A percentile compares a stretch with the other conserved stretches of the same genome.
phyloP scores from a whole-genome alignment of 352 stramenopile species.

The Phytophthora pini region DNA sequence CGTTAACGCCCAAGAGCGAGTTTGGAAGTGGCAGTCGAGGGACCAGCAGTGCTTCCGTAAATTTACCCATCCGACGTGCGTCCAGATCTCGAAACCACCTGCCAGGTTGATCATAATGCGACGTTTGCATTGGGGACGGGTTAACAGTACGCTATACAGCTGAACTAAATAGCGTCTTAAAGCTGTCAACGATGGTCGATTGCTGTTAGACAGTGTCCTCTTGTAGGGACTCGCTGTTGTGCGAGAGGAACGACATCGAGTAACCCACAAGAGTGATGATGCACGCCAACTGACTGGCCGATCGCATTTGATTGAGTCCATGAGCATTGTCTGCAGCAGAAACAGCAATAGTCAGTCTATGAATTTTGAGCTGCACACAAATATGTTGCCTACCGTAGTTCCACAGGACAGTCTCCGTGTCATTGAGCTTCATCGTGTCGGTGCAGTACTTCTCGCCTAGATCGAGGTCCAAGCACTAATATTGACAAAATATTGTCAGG shows the following conservation, averaged over 20 bases:
- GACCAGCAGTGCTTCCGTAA: too few species aligned
- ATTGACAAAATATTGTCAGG: neutral
- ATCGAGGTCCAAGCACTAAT: slow-evolving; percentile 51
- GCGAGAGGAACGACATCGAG: slow-evolving; percentile 55
- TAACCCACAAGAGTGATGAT: slow-evolving; percentile 55
- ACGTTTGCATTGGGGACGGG: neutral
- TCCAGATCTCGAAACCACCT: neutral
- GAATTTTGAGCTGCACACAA: too few species aligned
- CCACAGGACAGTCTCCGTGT: slow-evolving; percentile 65
- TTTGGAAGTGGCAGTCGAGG: too few species aligned
- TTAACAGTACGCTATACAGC: neutral
- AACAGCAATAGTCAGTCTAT: neutral
- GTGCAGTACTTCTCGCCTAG: slow-evolving; percentile 68
- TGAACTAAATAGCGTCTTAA: too few species aligned
- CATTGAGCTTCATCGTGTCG: slow-evolving; percentile 55
- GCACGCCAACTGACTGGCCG: slow-evolving; percentile 50
- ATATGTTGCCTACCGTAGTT: slow-evolving; percentile 57
- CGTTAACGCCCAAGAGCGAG: too few species aligned
- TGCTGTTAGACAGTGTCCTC: slow-evolving; percentile 15
- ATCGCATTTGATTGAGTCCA: slow-evolving; percentile 55
- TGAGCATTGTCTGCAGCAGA: slow-evolving; percentile 29
- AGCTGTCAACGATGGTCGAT: neutral
- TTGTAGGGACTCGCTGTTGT: slow-evolving; percentile 39
- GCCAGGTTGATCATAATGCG: neutral
- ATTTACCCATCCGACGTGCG: neutral